phyloP scores from a whole-genome alignment of 305 asterid species.

The Solanum chacoense region DNA sequence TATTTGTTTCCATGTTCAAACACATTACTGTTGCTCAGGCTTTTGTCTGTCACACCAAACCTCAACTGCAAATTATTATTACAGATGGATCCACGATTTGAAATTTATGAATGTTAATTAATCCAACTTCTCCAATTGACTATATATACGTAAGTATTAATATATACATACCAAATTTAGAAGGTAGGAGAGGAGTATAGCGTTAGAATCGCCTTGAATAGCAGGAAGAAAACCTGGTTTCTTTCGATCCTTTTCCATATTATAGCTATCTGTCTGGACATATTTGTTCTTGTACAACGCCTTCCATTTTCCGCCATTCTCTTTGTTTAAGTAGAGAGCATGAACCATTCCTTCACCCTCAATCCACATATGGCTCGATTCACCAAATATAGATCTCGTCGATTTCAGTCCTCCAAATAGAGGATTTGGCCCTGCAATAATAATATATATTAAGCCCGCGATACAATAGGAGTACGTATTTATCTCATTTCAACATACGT shows the following conservation, averaged over 20 bases:
- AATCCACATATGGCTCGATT: constrained; percentile 17
- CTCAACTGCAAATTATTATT: constrained; percentile 31
- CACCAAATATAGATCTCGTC: constrained; percentile 19
- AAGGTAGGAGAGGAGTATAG: constrained; percentile 10
- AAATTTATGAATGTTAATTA: not conserved
- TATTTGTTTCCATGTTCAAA: constrained; percentile 53
- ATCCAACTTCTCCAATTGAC: not conserved
- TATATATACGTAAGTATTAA: not conserved
- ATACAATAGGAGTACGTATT: too few relatives aligned
- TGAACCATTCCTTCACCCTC: constrained; percentile 42
- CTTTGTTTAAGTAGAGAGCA: constrained; percentile 18
- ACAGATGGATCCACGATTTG: not conserved
- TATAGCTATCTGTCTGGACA: constrained; percentile 15
- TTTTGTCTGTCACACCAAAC: constrained; percentile 43
- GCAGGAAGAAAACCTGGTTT: constrained; percentile 20
- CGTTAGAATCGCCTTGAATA: constrained; percentile 21
- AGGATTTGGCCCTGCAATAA: constrained; percentile 23
- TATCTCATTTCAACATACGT: not conserved
- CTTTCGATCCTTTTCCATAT: constrained; percentile 7
- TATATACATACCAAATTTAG: constrained; percentile 9
- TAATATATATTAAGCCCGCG: too few relatives aligned
- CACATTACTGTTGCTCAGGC: constrained; percentile 51
- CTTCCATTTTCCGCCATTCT: constrained; percentile 13
- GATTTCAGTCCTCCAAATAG: constrained; percentile 17
- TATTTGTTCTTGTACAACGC: constrained; percentile 14